These are phyloP conservation scores for Phycomyces nitens DNA, from an alignment of 192 early-diverging fungal species.

Conservation along the genomic window DNA sequence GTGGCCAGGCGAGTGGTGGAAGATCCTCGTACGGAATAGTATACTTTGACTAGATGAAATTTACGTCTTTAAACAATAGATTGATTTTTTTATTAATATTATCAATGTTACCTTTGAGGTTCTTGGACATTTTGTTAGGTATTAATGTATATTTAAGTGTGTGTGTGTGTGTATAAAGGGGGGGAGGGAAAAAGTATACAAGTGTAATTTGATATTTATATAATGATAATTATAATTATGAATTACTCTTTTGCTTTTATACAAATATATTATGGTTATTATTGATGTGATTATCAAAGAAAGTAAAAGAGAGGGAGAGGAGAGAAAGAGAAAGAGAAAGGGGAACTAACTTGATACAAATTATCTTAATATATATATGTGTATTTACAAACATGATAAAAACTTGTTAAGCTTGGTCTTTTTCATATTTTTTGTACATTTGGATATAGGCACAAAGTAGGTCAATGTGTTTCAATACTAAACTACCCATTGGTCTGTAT, in stretches of 20 bases:
- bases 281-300: too few relatives aligned
- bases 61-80: not conserved
- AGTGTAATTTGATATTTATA: too few relatives aligned
- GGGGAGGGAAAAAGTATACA: too few relatives aligned
- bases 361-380: conserved; percentile 15
- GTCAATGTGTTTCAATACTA: conserved; percentile 28
- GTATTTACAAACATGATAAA: conserved; percentile 17
- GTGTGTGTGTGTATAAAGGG: too few relatives aligned
- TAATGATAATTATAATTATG: too few relatives aligned
- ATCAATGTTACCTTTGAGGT: not conserved
- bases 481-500: conserved; percentile 15
- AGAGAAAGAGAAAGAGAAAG: conserved; percentile 10
- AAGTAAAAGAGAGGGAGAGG: not conserved
- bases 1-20: conserved; percentile 27
- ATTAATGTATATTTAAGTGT: too few relatives aligned
- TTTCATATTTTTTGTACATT: conserved; percentile 11
- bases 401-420: not conserved
- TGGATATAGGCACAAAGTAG: conserved; percentile 15
- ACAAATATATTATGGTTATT: too few relatives aligned
- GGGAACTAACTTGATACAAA: too few relatives aligned
- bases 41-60: conserved; percentile 30
- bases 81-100: conserved; percentile 9
- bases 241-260: too few relatives aligned
- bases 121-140: not conserved
- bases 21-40: conserved; percentile 27